These are phyloP conservation scores for Cercospora brassicicola DNA, from an alignment of 2,329 filamentous ascomycete genomes.

Conservation along the genomic window DNA sequence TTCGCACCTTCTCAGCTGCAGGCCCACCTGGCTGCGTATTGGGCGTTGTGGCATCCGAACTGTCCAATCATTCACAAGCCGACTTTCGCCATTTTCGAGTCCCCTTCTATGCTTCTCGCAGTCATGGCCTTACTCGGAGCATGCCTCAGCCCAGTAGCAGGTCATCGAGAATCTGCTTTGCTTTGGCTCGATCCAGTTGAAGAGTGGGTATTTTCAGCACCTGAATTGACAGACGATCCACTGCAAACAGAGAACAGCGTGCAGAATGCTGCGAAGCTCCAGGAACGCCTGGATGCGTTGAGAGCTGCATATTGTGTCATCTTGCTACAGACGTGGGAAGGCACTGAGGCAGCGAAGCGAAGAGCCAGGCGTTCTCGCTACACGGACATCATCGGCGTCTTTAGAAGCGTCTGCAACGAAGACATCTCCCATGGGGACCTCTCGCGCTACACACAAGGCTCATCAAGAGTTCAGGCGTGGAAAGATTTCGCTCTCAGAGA, in stretches of 20 bases:
- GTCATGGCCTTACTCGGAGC: conserved; percentile 10
- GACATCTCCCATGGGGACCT: conserved; percentile 2
- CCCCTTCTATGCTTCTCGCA: background rate
- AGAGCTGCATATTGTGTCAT: conserved; percentile 1
- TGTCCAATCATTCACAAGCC: conserved; percentile 8
- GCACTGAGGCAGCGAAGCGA: conserved; percentile 1
- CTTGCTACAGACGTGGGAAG: conserved; percentile 13
- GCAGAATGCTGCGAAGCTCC: background rate
- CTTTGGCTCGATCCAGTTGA: conserved; percentile 9
- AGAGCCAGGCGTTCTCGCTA: conserved; percentile 8
- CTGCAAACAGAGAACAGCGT: background rate
- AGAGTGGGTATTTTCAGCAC: conserved; percentile 9
- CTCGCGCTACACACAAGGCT: background rate
- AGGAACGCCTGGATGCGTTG: conserved; percentile 1
- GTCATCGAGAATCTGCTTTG: conserved; percentile 4
- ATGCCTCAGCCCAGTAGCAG: conserved; percentile 6
- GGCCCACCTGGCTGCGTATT: background rate
- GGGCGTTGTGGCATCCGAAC: conserved; percentile 11
- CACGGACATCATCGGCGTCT: conserved; percentile 5
- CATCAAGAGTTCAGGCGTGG: background rate
- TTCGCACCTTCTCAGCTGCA: background rate
- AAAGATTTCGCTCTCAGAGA: background rate
- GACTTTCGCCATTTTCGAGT: background rate
- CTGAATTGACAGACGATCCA: conserved; percentile 4
- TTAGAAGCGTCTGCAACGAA: conserved; percentile 4